Percentiles rank a stretch among this genome's conserved stretches.
These are phyloP conservation scores for Pseudocercospora crystallina DNA, from an alignment of 2,329 filamentous ascomycete genomes.

Conservation along the genomic window DNA sequence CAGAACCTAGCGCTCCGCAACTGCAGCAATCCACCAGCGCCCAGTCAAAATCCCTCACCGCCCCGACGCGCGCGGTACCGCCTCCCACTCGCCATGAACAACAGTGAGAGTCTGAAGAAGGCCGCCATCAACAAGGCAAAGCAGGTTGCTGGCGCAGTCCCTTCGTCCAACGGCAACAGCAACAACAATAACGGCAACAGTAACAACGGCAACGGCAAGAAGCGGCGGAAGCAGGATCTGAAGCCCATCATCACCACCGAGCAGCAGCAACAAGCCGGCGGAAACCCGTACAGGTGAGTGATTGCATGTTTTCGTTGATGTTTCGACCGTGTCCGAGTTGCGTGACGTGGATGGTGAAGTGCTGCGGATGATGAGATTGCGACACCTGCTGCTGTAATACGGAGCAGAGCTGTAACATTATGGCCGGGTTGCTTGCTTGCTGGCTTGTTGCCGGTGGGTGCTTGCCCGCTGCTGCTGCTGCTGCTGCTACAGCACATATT, in stretches of 20 bases:
- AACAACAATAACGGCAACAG: slow-evolving; percentile 53
- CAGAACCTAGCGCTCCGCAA: background rate
- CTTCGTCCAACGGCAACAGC: slow-evolving; percentile 32
- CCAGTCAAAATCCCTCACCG: slow-evolving; percentile 12
- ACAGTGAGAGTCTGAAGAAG: slow-evolving; percentile 40
- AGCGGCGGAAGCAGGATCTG: slow-evolving; percentile 69
- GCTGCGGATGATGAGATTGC: too few relatives aligned
- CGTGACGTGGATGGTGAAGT: background rate
- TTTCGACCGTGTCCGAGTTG: background rate
- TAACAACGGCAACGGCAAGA: slow-evolving; percentile 58
- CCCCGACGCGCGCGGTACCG: slow-evolving; percentile 5
- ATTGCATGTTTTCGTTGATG: background rate
- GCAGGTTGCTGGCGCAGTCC: slow-evolving; percentile 59
- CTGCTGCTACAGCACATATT: too few relatives aligned
- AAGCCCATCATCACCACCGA: slow-evolving; percentile 77
- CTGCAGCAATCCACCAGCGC: slow-evolving; percentile 2
- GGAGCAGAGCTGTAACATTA: background rate
- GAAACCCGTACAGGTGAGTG: slow-evolving; percentile 11
- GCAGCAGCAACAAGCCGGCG: slow-evolving; percentile 35
- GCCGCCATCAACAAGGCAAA: slow-evolving; percentile 66
- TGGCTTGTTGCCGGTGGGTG: background rate
- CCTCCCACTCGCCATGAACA: slow-evolving; percentile 22
- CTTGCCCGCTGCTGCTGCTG: too few relatives aligned
- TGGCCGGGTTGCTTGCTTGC: background rate
- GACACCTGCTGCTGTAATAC: too few relatives aligned